These are phyloP conservation scores for Linum usitatissimum DNA, from an alignment of 345 rosid species.

Conservation along the genomic window DNA sequence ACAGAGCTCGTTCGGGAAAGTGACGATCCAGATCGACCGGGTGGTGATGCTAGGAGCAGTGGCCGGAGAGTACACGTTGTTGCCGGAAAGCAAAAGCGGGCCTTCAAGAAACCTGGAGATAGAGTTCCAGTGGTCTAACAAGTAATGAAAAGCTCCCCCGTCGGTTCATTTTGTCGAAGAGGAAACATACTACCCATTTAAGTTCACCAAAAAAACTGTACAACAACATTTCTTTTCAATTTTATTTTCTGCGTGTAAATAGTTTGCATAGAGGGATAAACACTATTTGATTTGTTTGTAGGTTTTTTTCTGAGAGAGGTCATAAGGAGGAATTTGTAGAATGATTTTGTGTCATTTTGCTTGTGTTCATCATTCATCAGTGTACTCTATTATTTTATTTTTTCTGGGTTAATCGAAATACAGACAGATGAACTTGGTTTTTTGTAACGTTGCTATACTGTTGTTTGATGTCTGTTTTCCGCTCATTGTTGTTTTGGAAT, in stretches of 20 bases:
- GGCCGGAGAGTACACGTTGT: slow-evolving; percentile 73
- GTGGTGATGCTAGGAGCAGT: slow-evolving; percentile 97
- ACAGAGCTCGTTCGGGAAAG: slow-evolving; percentile 98
- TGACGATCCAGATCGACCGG: slow-evolving; percentile 91
- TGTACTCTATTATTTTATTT: slow-evolving; percentile 33
- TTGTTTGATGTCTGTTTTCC: too few species aligned
- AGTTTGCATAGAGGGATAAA: slow-evolving; percentile 12
- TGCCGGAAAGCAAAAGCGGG: slow-evolving; percentile 94
- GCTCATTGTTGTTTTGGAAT: too few species aligned
- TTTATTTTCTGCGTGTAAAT: slow-evolving; percentile 29
- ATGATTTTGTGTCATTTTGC: background rate
- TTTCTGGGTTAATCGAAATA: background rate
- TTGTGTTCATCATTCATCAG: slow-evolving; percentile 12
- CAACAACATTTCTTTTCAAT: slow-evolving; percentile 9
- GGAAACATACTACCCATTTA: slow-evolving; percentile 11
- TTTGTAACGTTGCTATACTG: background rate
- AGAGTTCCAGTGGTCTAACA: slow-evolving; percentile 97
- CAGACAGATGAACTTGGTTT: background rate
- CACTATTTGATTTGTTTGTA: slow-evolving; percentile 22
- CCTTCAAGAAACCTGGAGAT: slow-evolving; percentile 83
- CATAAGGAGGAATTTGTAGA: slow-evolving; percentile 4
- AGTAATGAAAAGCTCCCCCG: slow-evolving; percentile 20
- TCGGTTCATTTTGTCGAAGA: slow-evolving; percentile 11
- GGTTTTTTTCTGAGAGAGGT: slow-evolving; percentile 15
- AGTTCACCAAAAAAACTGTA: background rate